Evolutionary conservation across 441 rosid genomes (phyloP).

Genomic region (Manihot esculenta): DNA sequence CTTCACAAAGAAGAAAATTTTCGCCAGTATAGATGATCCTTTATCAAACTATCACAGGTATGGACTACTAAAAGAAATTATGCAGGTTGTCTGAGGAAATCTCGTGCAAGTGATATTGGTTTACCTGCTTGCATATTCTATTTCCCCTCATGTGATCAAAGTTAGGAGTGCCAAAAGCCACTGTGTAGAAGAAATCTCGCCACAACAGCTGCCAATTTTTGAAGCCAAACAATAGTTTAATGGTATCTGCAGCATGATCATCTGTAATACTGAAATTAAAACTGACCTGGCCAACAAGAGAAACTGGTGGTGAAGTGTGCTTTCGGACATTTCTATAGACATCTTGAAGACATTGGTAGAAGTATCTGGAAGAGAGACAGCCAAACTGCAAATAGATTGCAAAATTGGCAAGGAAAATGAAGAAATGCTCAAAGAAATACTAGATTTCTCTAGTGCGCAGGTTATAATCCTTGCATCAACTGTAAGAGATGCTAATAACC

Average conservation of each 20-base stretch:
- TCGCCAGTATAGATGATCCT: neutral
- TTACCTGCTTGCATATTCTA: conserved; percentile 87
- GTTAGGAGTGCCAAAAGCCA: conserved; percentile 84
- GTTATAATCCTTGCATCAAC: neutral
- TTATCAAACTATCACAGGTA: neutral
- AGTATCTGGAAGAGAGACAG: conserved; percentile 94
- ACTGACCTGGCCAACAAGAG: conserved; percentile 89
- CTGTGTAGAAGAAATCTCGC: conserved; percentile 93
- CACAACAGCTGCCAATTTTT: conserved; percentile 61
- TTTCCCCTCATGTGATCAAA: conserved; percentile 88
- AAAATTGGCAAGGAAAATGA: conserved; percentile 3
- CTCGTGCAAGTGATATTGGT: neutral
- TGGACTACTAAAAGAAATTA: conserved; percentile 4
- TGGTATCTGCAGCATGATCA: conserved; percentile 12
- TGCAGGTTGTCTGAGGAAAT: neutral
- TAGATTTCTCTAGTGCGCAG: neutral
- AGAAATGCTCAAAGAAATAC: neutral
- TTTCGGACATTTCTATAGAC: conserved; percentile 56
- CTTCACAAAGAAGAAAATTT: neutral
- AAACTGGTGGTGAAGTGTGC: conserved; percentile 90
- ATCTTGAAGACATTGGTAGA: conserved; percentile 76
- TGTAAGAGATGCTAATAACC: neutral
- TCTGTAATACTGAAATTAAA: conserved; percentile 6
- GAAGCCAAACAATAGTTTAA: conserved; percentile 24
- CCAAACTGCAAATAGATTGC: conserved; percentile 68